A percentile compares a stretch with the other conserved stretches of the same genome.
These are phyloP conservation scores for Diaporthe sp. DNA, from an alignment of 2,329 filamentous ascomycete species.

Conservation along the genomic window DNA sequence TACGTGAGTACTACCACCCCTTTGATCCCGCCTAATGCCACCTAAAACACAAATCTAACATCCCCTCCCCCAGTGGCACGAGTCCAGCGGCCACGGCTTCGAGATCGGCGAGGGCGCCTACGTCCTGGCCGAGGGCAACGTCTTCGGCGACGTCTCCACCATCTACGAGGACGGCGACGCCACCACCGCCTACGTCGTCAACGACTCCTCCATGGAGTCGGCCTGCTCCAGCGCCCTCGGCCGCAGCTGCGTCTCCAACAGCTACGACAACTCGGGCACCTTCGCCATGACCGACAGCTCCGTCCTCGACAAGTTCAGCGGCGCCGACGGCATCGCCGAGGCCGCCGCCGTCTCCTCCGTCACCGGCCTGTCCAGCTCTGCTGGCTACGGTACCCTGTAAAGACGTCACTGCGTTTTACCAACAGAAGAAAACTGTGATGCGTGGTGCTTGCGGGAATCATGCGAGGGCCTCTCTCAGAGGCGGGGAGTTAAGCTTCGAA, in stretches of 20 bases:
- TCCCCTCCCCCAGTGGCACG: conserved; percentile 56
- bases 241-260: conserved; percentile 66
- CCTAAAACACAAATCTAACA: background rate
- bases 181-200: conserved; percentile 43
- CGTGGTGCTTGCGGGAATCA: background rate
- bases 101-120: conserved; percentile 60
- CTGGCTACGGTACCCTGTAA: conserved; percentile 63
- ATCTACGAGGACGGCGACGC: conserved; percentile 52
- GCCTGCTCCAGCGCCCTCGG: conserved; percentile 62
- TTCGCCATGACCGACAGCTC: conserved; percentile 58
- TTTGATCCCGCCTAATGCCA: no score
- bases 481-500: conserved; percentile 3
- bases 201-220: conserved; percentile 50
- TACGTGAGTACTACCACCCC: conserved; percentile 51
- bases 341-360: conserved; percentile 54
- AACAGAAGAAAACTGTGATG: background rate
- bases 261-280: conserved; percentile 57
- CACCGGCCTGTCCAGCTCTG: conserved; percentile 55
- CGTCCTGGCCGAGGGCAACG: conserved; percentile 70
- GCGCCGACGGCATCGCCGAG: conserved; percentile 66
- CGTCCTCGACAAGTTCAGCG: conserved; percentile 64
- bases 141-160: conserved; percentile 67
- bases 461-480: background rate
- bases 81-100: conserved; percentile 69
- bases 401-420: no score